phyloP scores from a whole-genome alignment of 371 early-diverging fungal species.

The Dichotomocladium elegans region DNA sequence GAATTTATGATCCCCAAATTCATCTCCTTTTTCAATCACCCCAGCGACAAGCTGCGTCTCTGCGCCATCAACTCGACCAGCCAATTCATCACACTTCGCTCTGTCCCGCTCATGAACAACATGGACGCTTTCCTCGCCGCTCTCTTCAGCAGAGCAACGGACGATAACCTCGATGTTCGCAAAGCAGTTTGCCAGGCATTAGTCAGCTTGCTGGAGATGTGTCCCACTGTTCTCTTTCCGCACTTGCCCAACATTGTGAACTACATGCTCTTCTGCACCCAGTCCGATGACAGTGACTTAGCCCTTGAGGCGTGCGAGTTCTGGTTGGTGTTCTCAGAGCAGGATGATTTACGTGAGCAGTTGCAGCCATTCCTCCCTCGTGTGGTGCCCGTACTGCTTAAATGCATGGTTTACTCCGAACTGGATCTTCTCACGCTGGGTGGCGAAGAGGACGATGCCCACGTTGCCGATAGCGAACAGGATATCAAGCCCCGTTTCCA shows the following conservation, averaged over 20 bases:
- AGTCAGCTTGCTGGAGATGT: conserved; percentile 80
- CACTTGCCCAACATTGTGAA: conserved; percentile 81
- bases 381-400: conserved; percentile 88
- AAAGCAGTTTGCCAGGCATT: conserved; percentile 92
- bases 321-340: conserved; percentile 95
- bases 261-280: conserved; percentile 92
- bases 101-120: conserved; percentile 67
- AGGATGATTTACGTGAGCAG: conserved; percentile 72
- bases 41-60: conserved; percentile 68
- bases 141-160: conserved; percentile 79
- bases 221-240: conserved; percentile 77
- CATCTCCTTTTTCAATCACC: conserved; percentile 73
- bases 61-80: conserved; percentile 75
- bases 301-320: conserved; percentile 97
- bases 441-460: conserved; percentile 79
- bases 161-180: conserved; percentile 76
- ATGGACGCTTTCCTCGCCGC: conserved; percentile 72
- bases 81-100: conserved; percentile 74
- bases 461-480: conserved; percentile 81
- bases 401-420: conserved; percentile 93
- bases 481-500: conserved; percentile 94
- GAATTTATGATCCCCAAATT: conserved; percentile 85
- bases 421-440: conserved; percentile 78
- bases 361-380: conserved; percentile 75
- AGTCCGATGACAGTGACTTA: conserved; percentile 74